These are phyloP conservation scores for Elongisporangium anandrum DNA, from an alignment of 352 stramenopile species.

Conservation along the genomic window DNA sequence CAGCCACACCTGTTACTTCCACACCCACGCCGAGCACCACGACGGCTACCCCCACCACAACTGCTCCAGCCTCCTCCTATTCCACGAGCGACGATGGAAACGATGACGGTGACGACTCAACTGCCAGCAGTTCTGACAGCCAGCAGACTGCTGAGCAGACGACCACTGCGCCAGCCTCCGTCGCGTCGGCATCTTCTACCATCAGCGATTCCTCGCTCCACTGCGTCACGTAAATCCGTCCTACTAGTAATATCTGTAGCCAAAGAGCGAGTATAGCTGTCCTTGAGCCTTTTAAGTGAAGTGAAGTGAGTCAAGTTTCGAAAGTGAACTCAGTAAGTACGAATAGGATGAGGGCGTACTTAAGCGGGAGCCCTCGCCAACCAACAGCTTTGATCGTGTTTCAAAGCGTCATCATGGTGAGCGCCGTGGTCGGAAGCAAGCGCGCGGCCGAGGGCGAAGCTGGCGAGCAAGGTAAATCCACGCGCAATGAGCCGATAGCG, in stretches of 20 bases:
- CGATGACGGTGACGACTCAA: neutral
- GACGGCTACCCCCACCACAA: conserved; percentile 1
- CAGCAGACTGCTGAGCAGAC: conserved; percentile 9
- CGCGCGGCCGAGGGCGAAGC: conserved; percentile 13
- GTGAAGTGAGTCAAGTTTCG: neutral
- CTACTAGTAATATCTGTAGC: neutral
- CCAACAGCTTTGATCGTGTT: neutral
- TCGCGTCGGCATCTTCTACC: neutral
- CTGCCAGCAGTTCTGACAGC: neutral
- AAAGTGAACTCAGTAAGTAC: too few relatives aligned
- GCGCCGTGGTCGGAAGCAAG: conserved; percentile 14
- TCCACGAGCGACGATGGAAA: neutral
- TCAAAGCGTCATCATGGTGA: neutral
- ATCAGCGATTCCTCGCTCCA: neutral
- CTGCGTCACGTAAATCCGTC: neutral
- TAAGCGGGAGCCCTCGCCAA: neutral
- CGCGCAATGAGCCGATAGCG: too few relatives aligned
- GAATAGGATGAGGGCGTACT: neutral
- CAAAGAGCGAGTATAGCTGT: too few relatives aligned
- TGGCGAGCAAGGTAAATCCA: neutral
- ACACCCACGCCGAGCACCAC: neutral
- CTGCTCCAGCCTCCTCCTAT: neutral
- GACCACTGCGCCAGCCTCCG: neutral
- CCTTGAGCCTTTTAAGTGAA: too few relatives aligned
- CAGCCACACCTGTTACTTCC: conserved; percentile 3